phyloP scores from a whole-genome alignment of 2,329 filamentous ascomycete genomes.

The Aureobasidium sp. region DNA sequence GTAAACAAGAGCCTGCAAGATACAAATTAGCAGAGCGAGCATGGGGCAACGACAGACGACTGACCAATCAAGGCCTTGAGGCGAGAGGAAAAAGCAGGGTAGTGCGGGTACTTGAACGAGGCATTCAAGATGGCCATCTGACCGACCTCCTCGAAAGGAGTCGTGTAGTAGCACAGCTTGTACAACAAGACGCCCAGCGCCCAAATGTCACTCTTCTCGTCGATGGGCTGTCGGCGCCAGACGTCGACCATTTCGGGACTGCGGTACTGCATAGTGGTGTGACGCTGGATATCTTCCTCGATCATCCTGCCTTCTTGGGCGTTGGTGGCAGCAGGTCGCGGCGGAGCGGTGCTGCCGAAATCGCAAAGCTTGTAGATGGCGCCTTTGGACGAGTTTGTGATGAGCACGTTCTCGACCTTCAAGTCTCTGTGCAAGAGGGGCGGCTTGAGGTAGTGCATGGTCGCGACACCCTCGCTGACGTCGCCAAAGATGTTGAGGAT shows the following conservation, averaged over 20 bases:
- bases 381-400: conserved; percentile 54
- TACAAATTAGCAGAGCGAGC: conserved; percentile 16
- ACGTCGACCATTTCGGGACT: conserved; percentile 99
- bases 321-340: conserved; percentile 75
- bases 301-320: conserved; percentile 84
- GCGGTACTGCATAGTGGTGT: conserved; percentile 94
- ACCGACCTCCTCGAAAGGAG: conserved; percentile 94
- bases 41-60: conserved; percentile 21
- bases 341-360: conserved; percentile 85
- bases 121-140: conserved; percentile 97
- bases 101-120: conserved; percentile 81
- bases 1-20: conserved; percentile 72
- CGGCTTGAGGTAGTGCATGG: conserved; percentile 98
- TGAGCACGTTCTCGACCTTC: conserved; percentile 97
- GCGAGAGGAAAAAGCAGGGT: conserved; percentile 83
- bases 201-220: conserved; percentile 99
- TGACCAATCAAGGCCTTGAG: conserved; percentile 85
- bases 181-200: conserved; percentile 90
- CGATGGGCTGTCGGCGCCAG: conserved; percentile 90
- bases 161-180: conserved; percentile 98
- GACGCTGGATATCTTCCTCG: conserved; percentile 93
- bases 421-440: conserved; percentile 87
- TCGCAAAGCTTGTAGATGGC: conserved; percentile 93
- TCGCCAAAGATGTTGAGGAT: conserved; percentile 96
- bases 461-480: conserved; percentile 90